Evolutionary conservation across 345 rosid species (phyloP).

Genomic region (Brassica incana): DNA sequence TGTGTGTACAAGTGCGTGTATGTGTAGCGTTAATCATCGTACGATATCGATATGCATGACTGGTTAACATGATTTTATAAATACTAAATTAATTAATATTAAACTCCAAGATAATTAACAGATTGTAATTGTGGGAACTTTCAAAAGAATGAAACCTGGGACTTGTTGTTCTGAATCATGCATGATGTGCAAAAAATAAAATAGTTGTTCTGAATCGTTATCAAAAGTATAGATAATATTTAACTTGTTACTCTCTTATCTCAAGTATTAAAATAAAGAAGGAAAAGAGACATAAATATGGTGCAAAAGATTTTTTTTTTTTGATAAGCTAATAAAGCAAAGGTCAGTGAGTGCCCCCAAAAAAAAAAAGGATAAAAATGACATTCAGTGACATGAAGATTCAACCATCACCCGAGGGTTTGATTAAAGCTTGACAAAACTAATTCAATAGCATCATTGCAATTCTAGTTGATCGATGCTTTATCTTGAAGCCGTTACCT

Average conservation of each 20-base stretch:
- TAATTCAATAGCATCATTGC: too few relatives aligned
- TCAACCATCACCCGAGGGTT: too few relatives aligned
- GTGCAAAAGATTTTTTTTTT: slow-evolving; percentile 11
- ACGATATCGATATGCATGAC: not conserved
- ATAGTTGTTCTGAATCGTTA: not conserved
- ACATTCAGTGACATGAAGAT: too few relatives aligned
- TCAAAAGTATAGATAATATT: not conserved
- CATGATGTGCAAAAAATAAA: not conserved
- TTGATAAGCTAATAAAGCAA: too few relatives aligned
- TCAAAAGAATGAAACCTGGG: not conserved
- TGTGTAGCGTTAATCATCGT: not conserved
- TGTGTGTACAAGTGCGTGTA: not conserved
- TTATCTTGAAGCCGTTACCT: too few relatives aligned
- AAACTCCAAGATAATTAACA: not conserved
- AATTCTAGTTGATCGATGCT: too few relatives aligned
- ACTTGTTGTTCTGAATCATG: not conserved
- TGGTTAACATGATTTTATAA: not conserved
- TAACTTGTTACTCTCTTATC: not conserved
- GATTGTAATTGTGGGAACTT: not conserved
- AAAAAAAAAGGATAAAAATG: too few relatives aligned
- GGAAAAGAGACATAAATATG: slow-evolving; percentile 11
- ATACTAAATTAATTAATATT: not conserved
- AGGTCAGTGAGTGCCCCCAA: too few relatives aligned
- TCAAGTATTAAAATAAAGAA: not conserved
- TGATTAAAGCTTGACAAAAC: too few relatives aligned